Conservation (phyloP, 108 stramenopile genomes). For the Ochromonas danica region DNA sequence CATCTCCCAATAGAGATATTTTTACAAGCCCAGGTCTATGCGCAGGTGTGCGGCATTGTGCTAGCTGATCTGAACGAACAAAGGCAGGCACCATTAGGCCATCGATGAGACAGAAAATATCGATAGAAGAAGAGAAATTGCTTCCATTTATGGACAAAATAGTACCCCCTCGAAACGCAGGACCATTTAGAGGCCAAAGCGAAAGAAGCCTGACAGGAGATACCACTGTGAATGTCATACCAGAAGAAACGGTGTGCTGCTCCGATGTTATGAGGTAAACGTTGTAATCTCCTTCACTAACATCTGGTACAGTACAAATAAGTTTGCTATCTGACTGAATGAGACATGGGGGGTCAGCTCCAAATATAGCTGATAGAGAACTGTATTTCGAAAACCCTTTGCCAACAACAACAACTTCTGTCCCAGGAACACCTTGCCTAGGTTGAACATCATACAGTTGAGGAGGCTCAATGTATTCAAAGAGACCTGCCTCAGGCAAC, state of each 20-base stretch:
- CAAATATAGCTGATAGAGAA: not conserved
- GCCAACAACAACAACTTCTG: not conserved
- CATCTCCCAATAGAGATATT: conserved; percentile 35
- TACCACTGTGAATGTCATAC: conserved; percentile 35
- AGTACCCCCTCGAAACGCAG: conserved; percentile 42
- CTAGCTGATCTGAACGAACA: conserved; percentile 31
- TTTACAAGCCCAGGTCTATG: conserved; percentile 36
- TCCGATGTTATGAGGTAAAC: conserved; percentile 46
- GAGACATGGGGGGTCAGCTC: no score
- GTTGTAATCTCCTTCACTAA: conserved; percentile 39
- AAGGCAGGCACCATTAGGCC: conserved; percentile 37
- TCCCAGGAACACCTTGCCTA: not conserved
- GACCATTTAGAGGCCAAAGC: conserved; percentile 44
- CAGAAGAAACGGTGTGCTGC: conserved; percentile 38
- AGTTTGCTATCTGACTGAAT: conserved; percentile 28
- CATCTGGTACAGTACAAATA: conserved; percentile 39
- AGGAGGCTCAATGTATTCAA: conserved; percentile 24
- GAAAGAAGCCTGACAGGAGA: conserved; percentile 23
- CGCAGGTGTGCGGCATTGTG: conserved; percentile 41
- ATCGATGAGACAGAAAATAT: conserved; percentile 43
- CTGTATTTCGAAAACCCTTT: not conserved
- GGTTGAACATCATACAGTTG: conserved; percentile 4
- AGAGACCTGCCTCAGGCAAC: not conserved
- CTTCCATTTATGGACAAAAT: conserved; percentile 39
- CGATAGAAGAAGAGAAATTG: conserved; percentile 28